Conservation (phyloP, 2,329 filamentous ascomycete species). For the Phialemonium atrogriseum region DNA sequence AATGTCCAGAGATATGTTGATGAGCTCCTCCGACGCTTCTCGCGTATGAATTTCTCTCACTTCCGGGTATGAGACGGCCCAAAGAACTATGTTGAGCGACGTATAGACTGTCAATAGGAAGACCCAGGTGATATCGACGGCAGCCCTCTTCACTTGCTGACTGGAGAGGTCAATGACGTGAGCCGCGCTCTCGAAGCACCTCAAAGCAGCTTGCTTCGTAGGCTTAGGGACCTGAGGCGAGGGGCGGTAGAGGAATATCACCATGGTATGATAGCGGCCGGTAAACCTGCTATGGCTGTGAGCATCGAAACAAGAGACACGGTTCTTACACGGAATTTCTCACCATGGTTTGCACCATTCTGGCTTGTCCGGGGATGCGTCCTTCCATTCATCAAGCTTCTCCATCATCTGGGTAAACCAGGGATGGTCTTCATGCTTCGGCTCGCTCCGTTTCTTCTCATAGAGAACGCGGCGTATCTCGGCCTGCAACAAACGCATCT, state of each 20-base stretch:
- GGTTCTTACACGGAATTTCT: constrained; percentile 20
- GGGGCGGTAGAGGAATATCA: constrained; percentile 80
- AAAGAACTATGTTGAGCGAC: constrained; percentile 83
- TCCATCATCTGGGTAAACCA: constrained; percentile 79
- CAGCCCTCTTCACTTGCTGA: constrained; percentile 67
- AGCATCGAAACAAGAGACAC: too few relatives aligned
- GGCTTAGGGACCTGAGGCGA: constrained; percentile 88
- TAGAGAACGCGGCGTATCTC: constrained; percentile 85
- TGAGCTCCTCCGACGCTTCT: constrained; percentile 67
- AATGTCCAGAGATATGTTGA: constrained; percentile 68
- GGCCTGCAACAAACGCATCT: constrained; percentile 78
- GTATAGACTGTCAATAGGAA: constrained; percentile 87
- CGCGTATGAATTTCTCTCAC: constrained; percentile 65
- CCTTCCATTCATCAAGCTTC: constrained; percentile 73
- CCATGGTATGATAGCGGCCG: constrained; percentile 74
- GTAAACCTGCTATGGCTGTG: constrained; percentile 53
- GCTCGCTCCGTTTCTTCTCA: constrained; percentile 70
- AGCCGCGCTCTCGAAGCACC: constrained; percentile 75
- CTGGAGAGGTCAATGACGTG: constrained; percentile 76
- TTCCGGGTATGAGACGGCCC: constrained; percentile 81
- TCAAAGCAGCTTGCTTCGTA: constrained; percentile 65
- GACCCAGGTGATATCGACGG: constrained; percentile 87
- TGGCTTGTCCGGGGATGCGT: constrained; percentile 62
- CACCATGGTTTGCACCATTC: constrained; percentile 74
- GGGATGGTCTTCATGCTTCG: constrained; percentile 70